Evolutionary conservation across 1,284 basidiomycete species (phyloP).

Genomic region (Earliella scabrosa): DNA sequence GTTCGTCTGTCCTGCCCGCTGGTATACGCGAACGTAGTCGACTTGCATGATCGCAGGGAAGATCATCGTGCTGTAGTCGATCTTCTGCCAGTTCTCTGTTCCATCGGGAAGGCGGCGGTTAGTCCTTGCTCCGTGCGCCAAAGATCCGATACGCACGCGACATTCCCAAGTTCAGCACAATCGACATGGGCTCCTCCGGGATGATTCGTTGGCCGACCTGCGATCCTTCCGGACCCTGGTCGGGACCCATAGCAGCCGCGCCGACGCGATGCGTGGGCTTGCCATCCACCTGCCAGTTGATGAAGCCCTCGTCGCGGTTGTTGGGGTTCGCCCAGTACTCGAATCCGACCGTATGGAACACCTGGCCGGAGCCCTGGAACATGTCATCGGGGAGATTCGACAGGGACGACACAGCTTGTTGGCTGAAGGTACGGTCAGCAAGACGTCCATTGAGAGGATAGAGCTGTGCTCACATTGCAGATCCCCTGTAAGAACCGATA

Average conservation of each 20-base stretch:
- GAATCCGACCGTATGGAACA: conserved; percentile 55
- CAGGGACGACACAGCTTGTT: conserved; percentile 61
- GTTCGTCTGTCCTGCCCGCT: conserved; percentile 45
- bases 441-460: background rate
- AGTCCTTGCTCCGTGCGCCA: background rate
- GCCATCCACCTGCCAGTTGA: conserved; percentile 69
- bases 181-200: conserved; percentile 57
- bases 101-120: background rate
- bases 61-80: conserved; percentile 43
- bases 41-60: conserved; percentile 49
- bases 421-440: conserved; percentile 31
- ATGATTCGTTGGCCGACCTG: conserved; percentile 58
- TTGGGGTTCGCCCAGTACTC: conserved; percentile 70
- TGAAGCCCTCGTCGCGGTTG: conserved; percentile 57
- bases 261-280: conserved; percentile 55
- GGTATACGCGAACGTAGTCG: conserved; percentile 69
- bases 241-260: conserved; percentile 58
- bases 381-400: conserved; percentile 53
- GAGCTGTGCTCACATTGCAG: conserved; percentile 32
- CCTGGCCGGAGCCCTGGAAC: conserved; percentile 57
- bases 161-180: conserved; percentile 46
- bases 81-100: conserved; percentile 53
- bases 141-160: conserved; percentile 35
- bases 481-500: conserved; percentile 33
- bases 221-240: conserved; percentile 46